These are phyloP conservation scores for Ustilago shanxiensis DNA, from an alignment of 1,284 basidiomycete species.

Conservation along the genomic window DNA sequence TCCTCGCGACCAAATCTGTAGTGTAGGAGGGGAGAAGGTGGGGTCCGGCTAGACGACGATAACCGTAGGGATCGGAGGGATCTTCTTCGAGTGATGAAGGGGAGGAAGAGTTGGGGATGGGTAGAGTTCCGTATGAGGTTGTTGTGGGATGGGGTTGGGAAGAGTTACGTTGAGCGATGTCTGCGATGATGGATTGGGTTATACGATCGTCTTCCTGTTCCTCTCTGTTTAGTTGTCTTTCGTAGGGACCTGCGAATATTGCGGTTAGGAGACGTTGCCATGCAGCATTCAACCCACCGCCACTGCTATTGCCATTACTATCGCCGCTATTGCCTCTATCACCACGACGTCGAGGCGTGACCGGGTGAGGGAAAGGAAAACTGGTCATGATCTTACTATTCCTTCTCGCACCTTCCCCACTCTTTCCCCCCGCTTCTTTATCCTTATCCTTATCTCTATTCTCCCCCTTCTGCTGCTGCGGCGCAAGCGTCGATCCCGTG, in stretches of 20 bases:
- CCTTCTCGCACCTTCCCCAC: conserved; percentile 7
- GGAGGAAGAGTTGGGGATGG: conserved; percentile 6
- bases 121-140: conserved; percentile 22
- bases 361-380: conserved; percentile 55
- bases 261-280: conserved; percentile 36
- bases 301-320: neutral
- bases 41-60: conserved; percentile 46
- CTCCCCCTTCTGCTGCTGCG: neutral
- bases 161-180: conserved; percentile 25
- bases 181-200: conserved; percentile 32
- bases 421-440: neutral
- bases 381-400: conserved; percentile 55
- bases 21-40: conserved; percentile 43
- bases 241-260: conserved; percentile 48
- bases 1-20: conserved; percentile 32
- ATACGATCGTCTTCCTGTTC: conserved; percentile 39
- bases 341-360: conserved; percentile 12
- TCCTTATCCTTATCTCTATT: conserved; percentile 9
- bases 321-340: neutral
- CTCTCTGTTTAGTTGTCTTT: conserved; percentile 31
- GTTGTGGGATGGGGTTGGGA: neutral
- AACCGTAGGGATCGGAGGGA: conserved; percentile 50
- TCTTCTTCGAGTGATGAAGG: conserved; percentile 5
- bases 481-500: conserved; percentile 1
- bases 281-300: conserved; percentile 5